Base-by-base conservation (phyloP, 2,329 filamentous ascomycete species). In the Diaporthe sp. region DNA sequence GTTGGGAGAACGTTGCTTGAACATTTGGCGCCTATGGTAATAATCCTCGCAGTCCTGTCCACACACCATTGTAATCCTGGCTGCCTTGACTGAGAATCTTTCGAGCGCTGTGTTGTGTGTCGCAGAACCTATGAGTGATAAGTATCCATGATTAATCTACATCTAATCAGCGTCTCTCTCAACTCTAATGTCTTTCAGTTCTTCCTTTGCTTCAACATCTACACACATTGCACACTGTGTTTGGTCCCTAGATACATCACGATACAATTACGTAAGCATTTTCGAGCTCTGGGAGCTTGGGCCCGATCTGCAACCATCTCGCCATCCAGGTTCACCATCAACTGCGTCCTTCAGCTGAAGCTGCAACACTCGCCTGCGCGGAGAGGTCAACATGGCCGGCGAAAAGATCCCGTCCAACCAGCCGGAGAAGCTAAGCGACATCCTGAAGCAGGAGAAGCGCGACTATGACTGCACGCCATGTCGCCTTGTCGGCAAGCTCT, bases 401-500 rank as follows among this genome's bases (percentile, higher is more conserved):
- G 85, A 87, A 77, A 87, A 86, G 66, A 80, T 91, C 60, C 85
- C 88, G 70, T 83, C 86, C 71, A 89, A 92, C 77, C 88, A 88
- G 80, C 91, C 91, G 1, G 90, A 93, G 81, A 89, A 89, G 76
- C 87, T 91, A 68, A 84, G 94, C 77, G 89, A 86, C 30, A 85
- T 91, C 54, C 83, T 92, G 47, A 88, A 88, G 75, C 60, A 74
- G 58, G 82, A 88, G 78, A 89, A 91, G 79, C 86, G 88, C 33
- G 87, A 85, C 74, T 89, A 92, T 55, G 91, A 96, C 83, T 96
- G 94, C 82, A 85, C 91, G 54, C 86, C 92, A 45, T 97, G 94
- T 85, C 90, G 90, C 80, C 83, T 95, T 40, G 87, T 95, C 71
- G 94, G 94, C 95, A 84, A 80, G 88, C 86, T 74, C 54, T 42